Evolutionary conservation across 345 rosid genomes (phyloP), one percentile per base, ranked within the genome.

Genomic region (Euphorbia pulcherrima): DNA sequence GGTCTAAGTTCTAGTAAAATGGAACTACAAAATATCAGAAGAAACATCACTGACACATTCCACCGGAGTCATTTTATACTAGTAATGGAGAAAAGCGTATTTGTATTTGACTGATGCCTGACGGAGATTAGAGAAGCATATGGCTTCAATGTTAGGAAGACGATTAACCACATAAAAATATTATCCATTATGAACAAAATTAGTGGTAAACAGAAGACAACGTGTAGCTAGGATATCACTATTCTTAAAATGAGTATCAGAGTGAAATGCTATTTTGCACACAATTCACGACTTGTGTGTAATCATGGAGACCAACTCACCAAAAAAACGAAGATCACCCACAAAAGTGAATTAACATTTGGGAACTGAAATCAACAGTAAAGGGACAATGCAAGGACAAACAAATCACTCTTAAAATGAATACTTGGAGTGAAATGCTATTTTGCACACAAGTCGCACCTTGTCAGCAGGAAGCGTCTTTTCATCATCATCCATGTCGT

Each of bases 401-500:
- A 2, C 30, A 14, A 23, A 12, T 40, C 61, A 26, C 17, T 18
- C 21, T 50, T 52, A 37, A 18, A 13, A 55, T 20, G 54, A 16
- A 24, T 10, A 16, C 56, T 40, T 27, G 29, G n/a, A 57, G 27
- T 26, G 10, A 26, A 46, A n/a, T 58, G 10, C 60, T 37, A 37
- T 5, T 26, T 68, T 41, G 68, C 44, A 76, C 6, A 46, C 51
- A 68, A 73, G 23, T 5, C 57, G 17, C n/a, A 91, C 99, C 99
- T 92, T 94, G 70, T 92, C 96, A 67, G 70, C 99, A 1, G 99
- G 99, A 51, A 89, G 85, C 14, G 97, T 91, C 86, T 84, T 91
- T 82, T 89, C 99, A 70, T 91, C 97, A 73, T 89, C 99, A 76
- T 94, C 92, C 97, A 94, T 92, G 78, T 91, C 99, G 80, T 94